Evolutionary conservation across 1,284 basidiomycete species (phyloP), one percentile per base, ranked within the genome.

Genomic region (Microbotryum intermedium): DNA sequence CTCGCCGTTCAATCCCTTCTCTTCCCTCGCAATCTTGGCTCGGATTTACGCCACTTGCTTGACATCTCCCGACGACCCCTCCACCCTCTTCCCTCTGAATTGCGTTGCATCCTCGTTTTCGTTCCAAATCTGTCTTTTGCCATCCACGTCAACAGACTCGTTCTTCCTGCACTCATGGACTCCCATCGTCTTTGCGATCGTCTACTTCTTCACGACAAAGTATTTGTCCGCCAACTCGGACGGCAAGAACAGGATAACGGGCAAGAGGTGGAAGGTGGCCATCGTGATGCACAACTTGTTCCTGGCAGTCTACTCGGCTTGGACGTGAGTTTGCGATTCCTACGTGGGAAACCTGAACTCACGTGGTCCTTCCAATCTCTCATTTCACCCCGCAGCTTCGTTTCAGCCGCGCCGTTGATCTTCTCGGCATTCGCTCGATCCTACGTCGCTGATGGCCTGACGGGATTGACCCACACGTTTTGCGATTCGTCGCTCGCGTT

Each of bases 281-380:
- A 69, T 74, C 11, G 64, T 74, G 25, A 56, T 65, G 26, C 73
- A 74, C 68, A 74, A 74, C 67, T 59, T 73, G 34, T 55, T 72
- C 29, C 67, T 74, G 20, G 71, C 72, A 5, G 68, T 60, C 16
- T 73, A 73, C 66, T 67, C 66, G 28, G 66, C 57, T 2, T 72
- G 71, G 69, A 72, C 69, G 10, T 71, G 28, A 51, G 58, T 60
- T 16, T 48, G 20, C 20, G 8, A 25, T 16, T 29, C 25, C 21
- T 9, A 50, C 39, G 21, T 39, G 16, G 18, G 13, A 30, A 52
- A 52, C n/a, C n/a, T n/a, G n/a, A n/a, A n/a, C n/a, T 11, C 23
- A 50, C 23, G 45, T n/a, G 45, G 45, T 49, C 20, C 10, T 25
- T 11, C 26, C 21, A 49, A 11, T 10, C 10, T 13, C 47, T n/a